Evolutionary conservation across 108 stramenopile genomes (phyloP).

Genomic region (Poteriospumella lacustris): DNA sequence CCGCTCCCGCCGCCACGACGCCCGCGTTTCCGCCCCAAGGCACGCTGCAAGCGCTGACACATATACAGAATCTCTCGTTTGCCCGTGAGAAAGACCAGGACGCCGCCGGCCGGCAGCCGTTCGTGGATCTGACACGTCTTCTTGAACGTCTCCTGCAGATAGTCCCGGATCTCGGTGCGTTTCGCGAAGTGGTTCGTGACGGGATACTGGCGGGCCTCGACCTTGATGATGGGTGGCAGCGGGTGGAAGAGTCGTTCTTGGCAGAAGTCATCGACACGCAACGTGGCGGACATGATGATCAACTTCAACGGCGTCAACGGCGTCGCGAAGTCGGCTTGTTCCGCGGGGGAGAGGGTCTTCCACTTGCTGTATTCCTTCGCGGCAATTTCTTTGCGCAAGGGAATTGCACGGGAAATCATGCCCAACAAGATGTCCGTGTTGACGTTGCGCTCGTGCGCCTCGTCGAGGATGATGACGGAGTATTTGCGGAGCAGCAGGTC

Average conservation of each 20-base stretch:
- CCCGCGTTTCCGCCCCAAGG: background rate
- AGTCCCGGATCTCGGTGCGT: conserved; percentile 85
- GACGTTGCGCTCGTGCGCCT: conserved; percentile 85
- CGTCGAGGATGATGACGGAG: conserved; percentile 80
- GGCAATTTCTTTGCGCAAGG: conserved; percentile 68
- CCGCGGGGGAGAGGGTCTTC: too few relatives aligned
- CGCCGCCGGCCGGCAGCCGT: conserved; percentile 77
- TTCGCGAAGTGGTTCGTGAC: conserved; percentile 93
- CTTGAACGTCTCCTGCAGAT: conserved; percentile 57
- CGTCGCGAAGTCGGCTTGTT: background rate
- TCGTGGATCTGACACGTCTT: conserved; percentile 81
- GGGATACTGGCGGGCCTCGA: conserved; percentile 82
- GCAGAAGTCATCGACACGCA: conserved; percentile 87
- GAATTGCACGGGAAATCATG: conserved; percentile 66
- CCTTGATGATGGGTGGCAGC: conserved; percentile 66
- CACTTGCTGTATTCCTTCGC: too few relatives aligned
- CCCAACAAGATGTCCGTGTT: conserved; percentile 90
- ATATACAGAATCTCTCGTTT: conserved; percentile 75
- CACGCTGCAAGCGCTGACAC: conserved; percentile 36
- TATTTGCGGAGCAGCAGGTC: conserved; percentile 88
- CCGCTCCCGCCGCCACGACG: conserved; percentile 16
- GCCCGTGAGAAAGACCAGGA: conserved; percentile 94
- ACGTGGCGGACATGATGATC: conserved; percentile 94
- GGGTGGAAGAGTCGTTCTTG: conserved; percentile 63
- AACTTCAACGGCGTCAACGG: conserved; percentile 69